phyloP scores from a whole-genome alignment of 441 rosid species.

The Syzygium malaccense region DNA sequence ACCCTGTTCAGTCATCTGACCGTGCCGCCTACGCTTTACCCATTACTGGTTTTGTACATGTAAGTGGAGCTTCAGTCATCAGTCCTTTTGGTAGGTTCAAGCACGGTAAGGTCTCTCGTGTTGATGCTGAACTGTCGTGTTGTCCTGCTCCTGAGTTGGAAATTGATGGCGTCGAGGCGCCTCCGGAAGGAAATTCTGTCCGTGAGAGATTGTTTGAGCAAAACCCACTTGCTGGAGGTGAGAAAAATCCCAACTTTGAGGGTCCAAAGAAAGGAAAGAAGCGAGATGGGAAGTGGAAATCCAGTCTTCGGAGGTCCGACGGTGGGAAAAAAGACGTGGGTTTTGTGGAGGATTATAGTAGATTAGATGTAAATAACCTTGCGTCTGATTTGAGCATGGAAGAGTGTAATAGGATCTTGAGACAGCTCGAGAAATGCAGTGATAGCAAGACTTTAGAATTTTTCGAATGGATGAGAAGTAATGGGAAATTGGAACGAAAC shows the following conservation, averaged over 20 bases:
- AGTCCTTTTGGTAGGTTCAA: conserved; percentile 23
- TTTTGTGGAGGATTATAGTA: conserved; percentile 29
- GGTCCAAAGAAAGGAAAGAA: conserved; percentile 11
- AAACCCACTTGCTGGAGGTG: conserved; percentile 11
- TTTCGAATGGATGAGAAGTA: conserved; percentile 77
- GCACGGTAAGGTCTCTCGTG: conserved; percentile 28
- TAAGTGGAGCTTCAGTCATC: conserved; percentile 21
- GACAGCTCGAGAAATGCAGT: conserved; percentile 51
- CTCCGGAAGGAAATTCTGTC: conserved; percentile 6
- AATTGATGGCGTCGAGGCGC: conserved; percentile 13
- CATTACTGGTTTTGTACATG: conserved; percentile 17
- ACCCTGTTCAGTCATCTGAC: conserved; percentile 32
- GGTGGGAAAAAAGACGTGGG: conserved; percentile 17
- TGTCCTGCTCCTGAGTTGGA: conserved; percentile 14
- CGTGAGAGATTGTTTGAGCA: conserved; percentile 11
- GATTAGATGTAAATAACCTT: conserved; percentile 50
- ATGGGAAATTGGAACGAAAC: conserved; percentile 57
- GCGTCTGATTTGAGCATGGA: conserved; percentile 39
- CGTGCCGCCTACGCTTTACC: conserved; percentile 25
- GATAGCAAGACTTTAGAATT: conserved; percentile 50
- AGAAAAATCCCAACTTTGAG: conserved; percentile 8
- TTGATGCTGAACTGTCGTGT: conserved; percentile 21
- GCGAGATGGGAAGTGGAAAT: conserved; percentile 28
- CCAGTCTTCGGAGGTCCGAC: conserved; percentile 21
- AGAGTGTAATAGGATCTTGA: conserved; percentile 52